These are phyloP conservation scores for Magnolia officinalis DNA, from an alignment of 164 flowering plant species.

Conservation along the genomic window DNA sequence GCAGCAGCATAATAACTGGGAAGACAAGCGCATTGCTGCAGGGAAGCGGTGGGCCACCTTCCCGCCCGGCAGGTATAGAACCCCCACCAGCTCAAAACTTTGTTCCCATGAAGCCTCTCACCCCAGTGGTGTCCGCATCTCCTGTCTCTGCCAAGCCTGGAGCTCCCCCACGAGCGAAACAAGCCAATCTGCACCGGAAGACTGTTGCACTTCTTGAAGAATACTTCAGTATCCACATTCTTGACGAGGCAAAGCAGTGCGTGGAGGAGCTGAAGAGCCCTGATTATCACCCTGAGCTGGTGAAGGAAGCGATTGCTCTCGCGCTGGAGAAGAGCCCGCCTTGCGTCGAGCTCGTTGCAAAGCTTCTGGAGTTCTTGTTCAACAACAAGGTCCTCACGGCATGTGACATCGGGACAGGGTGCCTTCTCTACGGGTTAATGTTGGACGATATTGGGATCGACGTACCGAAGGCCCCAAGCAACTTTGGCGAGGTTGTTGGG, in stretches of 20 bases:
- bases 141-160: constrained; percentile 38
- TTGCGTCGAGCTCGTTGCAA: constrained; percentile 50
- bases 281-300: constrained; percentile 64
- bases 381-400: constrained; percentile 47
- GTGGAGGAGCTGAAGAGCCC: constrained; percentile 82
- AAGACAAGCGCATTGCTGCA: constrained; percentile 70
- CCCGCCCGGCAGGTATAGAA: constrained; percentile 31
- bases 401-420: constrained; percentile 60
- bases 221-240: constrained; percentile 52
- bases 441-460: constrained; percentile 84
- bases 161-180: constrained; percentile 28
- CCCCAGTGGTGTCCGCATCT: constrained; percentile 14
- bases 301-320: constrained; percentile 68
- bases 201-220: constrained; percentile 75
- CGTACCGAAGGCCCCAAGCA: constrained; percentile 79
- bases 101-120: constrained; percentile 27
- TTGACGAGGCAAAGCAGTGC: constrained; percentile 78
- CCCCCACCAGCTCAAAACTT: constrained; percentile 25
- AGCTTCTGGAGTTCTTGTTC: constrained; percentile 58
- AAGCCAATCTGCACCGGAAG: constrained; percentile 50
- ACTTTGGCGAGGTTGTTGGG: constrained; percentile 75
- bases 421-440: constrained; percentile 53
- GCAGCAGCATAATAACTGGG: constrained; percentile 54
- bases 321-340: constrained; percentile 77
- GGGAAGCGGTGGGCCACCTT: constrained; percentile 43